These are phyloP conservation scores for Syncephalastrum sp. DNA, from an alignment of 371 early-diverging fungal genomes.

Conservation along the genomic window DNA sequence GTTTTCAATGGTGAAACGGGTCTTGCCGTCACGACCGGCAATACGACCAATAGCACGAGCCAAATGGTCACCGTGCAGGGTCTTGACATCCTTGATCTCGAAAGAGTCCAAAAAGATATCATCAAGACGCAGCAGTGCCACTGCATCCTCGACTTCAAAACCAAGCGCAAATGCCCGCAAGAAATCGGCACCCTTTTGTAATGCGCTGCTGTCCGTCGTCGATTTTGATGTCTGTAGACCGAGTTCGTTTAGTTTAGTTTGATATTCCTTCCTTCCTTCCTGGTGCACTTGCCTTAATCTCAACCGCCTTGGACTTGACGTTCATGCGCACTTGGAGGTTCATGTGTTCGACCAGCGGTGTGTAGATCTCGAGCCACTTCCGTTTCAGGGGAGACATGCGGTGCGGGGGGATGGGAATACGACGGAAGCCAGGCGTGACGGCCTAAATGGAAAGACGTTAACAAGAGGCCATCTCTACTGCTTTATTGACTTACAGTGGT, in stretches of 20 bases:
- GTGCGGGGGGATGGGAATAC: constrained; percentile 90
- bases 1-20: constrained; percentile 91
- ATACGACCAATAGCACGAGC: constrained; percentile 99
- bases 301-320: constrained; percentile 84
- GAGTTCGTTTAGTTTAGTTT: background rate
- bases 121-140: constrained; percentile 93
- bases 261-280: background rate
- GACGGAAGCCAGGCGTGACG: constrained; percentile 63
- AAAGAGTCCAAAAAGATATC: constrained; percentile 96
- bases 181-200: constrained; percentile 96
- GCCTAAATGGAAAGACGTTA: constrained; percentile 20
- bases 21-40: constrained; percentile 98
- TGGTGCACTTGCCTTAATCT: constrained; percentile 29
- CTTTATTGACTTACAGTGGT: constrained; percentile 33
- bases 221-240: constrained; percentile 66
- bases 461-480: constrained; percentile 3
- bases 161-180: constrained; percentile 90
- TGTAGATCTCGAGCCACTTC: constrained; percentile 98
- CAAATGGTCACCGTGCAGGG: constrained; percentile 93
- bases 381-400: constrained; percentile 91
- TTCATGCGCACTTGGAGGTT: constrained; percentile 98
- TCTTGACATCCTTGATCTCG: constrained; percentile 98
- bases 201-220: constrained; percentile 84
- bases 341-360: constrained; percentile 98
- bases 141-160: constrained; percentile 93